Conservation (phyloP, 441 rosid species). For the Eutrema salsugineum region DNA sequence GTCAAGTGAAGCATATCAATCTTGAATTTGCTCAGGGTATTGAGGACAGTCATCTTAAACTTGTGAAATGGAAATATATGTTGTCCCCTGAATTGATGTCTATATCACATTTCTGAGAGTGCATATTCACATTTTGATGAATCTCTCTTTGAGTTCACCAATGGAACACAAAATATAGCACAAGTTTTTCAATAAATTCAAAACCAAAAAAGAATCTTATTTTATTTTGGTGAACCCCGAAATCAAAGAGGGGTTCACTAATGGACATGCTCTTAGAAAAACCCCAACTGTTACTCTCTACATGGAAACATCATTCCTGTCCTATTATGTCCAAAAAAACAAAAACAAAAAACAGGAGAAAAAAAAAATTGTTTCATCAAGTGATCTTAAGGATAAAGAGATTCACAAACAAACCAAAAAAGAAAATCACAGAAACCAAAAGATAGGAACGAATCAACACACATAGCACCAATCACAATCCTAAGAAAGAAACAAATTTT, state of each 20-base stretch:
- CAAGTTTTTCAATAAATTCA: too few species aligned
- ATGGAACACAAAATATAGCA: too few species aligned
- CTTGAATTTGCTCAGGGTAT: slow-evolving; percentile 88
- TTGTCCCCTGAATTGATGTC: too few species aligned
- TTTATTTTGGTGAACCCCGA: too few species aligned
- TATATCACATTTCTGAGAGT: too few species aligned
- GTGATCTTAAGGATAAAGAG: background rate
- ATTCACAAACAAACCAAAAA: background rate
- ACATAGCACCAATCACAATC: background rate
- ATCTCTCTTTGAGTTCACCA: too few species aligned
- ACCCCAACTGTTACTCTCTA: background rate
- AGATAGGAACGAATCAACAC: background rate
- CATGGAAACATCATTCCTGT: background rate
- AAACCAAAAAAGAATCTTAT: too few species aligned
- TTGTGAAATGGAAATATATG: too few species aligned
- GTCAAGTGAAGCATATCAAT: slow-evolving; percentile 59
- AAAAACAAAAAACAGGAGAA: background rate
- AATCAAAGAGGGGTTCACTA: too few species aligned
- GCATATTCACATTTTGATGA: too few species aligned
- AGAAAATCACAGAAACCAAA: too few species aligned
- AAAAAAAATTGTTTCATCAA: background rate
- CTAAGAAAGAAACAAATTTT: background rate
- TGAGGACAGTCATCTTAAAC: slow-evolving; percentile 65
- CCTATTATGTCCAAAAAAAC: background rate
- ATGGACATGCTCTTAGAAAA: too few species aligned